Conservation (phyloP, 2,329 filamentous ascomycete species). For the Neophaeococcomyces aloes region DNA sequence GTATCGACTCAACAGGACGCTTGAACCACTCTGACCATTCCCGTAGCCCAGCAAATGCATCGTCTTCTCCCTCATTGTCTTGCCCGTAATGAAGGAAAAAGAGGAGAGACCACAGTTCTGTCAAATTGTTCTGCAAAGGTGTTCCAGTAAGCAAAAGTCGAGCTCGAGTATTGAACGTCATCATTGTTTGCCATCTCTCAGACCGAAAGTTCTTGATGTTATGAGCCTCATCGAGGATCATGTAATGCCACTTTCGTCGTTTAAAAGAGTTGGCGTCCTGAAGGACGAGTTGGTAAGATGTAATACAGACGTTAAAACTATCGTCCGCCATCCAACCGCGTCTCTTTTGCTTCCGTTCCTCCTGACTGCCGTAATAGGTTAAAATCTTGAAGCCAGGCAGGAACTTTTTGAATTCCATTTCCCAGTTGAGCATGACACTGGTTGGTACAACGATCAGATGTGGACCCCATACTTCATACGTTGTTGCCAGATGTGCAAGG, state of each 20-base stretch:
- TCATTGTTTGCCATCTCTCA: conserved; percentile 87
- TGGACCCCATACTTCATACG: conserved; percentile 87
- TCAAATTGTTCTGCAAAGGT: conserved; percentile 90
- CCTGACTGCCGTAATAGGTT: conserved; percentile 88
- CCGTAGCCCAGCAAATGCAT: conserved; percentile 85
- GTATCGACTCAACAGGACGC: conserved; percentile 87
- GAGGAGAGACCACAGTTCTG: conserved; percentile 90
- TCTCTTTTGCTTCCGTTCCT: conserved; percentile 83
- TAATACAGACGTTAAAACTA: conserved; percentile 94
- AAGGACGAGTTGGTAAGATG: conserved; percentile 90
- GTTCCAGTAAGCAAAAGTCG: conserved; percentile 85
- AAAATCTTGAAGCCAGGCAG: conserved; percentile 96
- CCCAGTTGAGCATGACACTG: conserved; percentile 98
- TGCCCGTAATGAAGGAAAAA: conserved; percentile 94
- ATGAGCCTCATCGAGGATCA: conserved; percentile 95
- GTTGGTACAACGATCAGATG: conserved; percentile 94
- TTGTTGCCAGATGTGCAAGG: conserved; percentile 80
- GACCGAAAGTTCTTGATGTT: conserved; percentile 99
- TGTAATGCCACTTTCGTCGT: conserved; percentile 87
- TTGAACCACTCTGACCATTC: conserved; percentile 96
- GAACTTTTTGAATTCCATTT: conserved; percentile 99
- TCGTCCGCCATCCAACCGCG: conserved; percentile 89
- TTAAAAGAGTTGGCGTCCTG: conserved; percentile 93
- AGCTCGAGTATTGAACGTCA: conserved; percentile 84
- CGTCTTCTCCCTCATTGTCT: conserved; percentile 60